Evolutionary conservation across 208 protist genomes (phyloP), one percentile per base, ranked within the genome.

Genomic region (Leishmania aethiopica): DNA sequence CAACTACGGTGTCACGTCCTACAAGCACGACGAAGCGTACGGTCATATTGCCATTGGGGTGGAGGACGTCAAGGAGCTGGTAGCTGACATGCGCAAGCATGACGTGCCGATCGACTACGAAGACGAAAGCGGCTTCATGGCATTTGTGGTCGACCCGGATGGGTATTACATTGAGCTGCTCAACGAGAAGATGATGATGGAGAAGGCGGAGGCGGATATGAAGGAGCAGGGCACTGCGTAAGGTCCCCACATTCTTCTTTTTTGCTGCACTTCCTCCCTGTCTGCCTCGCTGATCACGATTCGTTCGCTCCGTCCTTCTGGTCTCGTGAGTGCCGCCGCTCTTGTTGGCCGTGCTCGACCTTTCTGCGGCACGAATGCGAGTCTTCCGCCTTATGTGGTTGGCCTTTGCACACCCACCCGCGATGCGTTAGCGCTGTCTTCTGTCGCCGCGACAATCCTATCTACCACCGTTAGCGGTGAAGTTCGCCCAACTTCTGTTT

Each of bases 31-130:
- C 13, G 93, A 86, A 17, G 92, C 92, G 0, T 96, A 96, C 78
- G 95, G 93, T 15, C 93, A 96, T 78, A 95, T 96, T 51, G 91
- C 92, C 37, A 96, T 97, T 78, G 94, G 93, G 47, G 93, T 97
- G 35, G 88, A 94, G 19, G 90, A 97, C 69, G 89, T 96, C 53
- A 92, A 90, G 75, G 69, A 66, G 49, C 45, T 90, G 19, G 82
- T 95, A 37, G 85, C 77, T 1, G 79, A 90, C 11, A 83, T 96
- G 72, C 86, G 86, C 37, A 40, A 80, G 75, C 83, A 90, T 67
- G 84, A 92, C 64, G 86, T 95, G 1, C 86, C 90, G 2, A 79
- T 96, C 55, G 91, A 95, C 77, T 97, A 96, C 85, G 91, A 96
- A 64, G 89, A 92, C 47, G 89, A 90, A 0, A 76, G 80, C 17